A percentile compares a stretch with the other conserved stretches of the same genome.
Evolutionary conservation across 2,329 filamentous ascomycete genomes (phyloP).

Genomic region (Anthostomella pinea): DNA sequence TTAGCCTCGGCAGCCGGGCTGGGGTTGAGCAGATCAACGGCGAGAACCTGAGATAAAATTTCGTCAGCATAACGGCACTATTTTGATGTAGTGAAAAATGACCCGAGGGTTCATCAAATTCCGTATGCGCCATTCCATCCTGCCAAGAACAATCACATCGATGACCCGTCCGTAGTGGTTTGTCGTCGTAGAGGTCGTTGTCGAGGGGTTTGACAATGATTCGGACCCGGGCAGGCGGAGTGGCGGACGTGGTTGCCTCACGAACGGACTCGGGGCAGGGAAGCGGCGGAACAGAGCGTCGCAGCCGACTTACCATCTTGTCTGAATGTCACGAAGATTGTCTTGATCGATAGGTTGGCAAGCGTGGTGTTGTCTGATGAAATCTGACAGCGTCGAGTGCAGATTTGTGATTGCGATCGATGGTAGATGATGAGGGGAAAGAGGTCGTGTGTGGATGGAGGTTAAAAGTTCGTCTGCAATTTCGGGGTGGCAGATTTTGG

Average conservation of each 20-base stretch:
- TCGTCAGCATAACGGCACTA: slow-evolving; percentile 46
- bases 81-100: slow-evolving; percentile 5
- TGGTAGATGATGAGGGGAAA: slow-evolving; percentile 37
- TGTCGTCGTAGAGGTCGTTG: too few relatives aligned
- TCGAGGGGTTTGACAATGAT: too few relatives aligned
- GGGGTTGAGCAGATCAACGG: slow-evolving; percentile 99
- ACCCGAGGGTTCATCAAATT: background rate
- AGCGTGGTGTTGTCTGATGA: slow-evolving; percentile 47
- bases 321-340: slow-evolving; percentile 47
- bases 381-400: slow-evolving; percentile 48
- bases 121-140: background rate
- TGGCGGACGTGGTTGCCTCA: slow-evolving; percentile 10
- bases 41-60: slow-evolving; percentile 77
- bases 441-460: slow-evolving; percentile 48
- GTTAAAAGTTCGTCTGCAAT: slow-evolving; percentile 38
- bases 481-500: slow-evolving; percentile 26
- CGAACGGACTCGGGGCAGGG: slow-evolving; percentile 6
- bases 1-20: slow-evolving; percentile 94
- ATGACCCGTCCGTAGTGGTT: too few relatives aligned
- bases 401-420: slow-evolving; percentile 48
- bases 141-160: background rate
- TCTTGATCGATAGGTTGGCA: slow-evolving; percentile 42
- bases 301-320: slow-evolving; percentile 64
- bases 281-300: slow-evolving; percentile 8
- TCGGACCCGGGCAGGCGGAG: too few relatives aligned